Evolutionary conservation across 441 rosid genomes (phyloP), one percentile per base, ranked within the genome.

Genomic region (Cnidoscolus chayamansa): DNA sequence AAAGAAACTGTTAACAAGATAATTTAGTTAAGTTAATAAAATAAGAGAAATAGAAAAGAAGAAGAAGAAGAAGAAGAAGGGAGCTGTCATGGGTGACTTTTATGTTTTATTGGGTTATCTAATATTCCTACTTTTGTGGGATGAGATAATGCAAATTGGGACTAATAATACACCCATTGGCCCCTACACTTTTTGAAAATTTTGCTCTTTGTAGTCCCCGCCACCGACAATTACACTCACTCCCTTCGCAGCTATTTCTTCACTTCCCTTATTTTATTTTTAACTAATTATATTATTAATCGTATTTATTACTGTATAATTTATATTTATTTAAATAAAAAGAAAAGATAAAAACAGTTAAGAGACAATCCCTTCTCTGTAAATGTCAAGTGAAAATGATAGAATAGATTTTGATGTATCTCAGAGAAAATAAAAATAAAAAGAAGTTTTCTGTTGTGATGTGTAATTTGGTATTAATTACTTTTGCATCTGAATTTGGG

Each of bases 301-400:
- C 25, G 25, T 25, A 25, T 25, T 25, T 25, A 25, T 25, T 25
- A 25, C 25, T 25, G 25, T 25, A 25, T 25, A 25, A 25, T 25
- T 25, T 25, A 25, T 25, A 25, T 25, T 25, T 25, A 25, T 25
- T 25, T 25, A 25, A 25, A 25, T 25, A 25, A 25, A 25, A 25
- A 25, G 25, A 25, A 25, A 25, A 25, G 25, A 25, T 25, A 25
- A 25, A 25, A 25, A 25, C 7, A 56, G 71, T 79, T 73, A 68
- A 73, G 73, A 54, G 80, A 78, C 78, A 75, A 74, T 37, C 48
- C 51, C 61, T 58, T 75, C 66, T 74, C 70, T 20, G 25, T 16
- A 75, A 72, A 70, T 76, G 80, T 37, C 7, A 70, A 70, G 10
- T 65, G 85, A 82, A 80, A 78, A 77, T 78, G 77, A 79, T 71